Evolutionary conservation across 2,329 filamentous ascomycete species (phyloP), one percentile per base, ranked within the genome.

Genomic region (Daldinia sp.): DNA sequence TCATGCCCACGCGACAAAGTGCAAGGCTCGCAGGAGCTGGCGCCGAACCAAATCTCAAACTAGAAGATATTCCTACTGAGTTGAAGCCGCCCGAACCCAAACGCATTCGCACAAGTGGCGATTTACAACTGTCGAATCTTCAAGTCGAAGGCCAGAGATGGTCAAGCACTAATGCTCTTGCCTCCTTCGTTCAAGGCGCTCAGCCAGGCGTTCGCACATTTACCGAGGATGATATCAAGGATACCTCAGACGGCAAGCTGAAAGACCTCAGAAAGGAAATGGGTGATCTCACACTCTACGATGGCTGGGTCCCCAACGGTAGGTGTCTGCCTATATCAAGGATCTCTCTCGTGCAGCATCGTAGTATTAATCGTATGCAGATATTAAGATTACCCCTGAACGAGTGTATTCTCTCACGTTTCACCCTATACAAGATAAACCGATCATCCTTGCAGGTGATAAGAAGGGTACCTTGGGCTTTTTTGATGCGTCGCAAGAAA

Each of bases 401-500:
- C 84, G 95, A 60, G 87, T 97, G 13, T 99, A 98, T 76, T 87
- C 92, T 0, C 89, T 98, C 74, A 90, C 91, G 0, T 95, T 99
- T 73, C 96, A 99, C 75, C 96, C 96, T 0, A 94, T 90, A 0
- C 85, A 90, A 65, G 89, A 94, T 2, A 98, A 98, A 75, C 90
- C 94, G 0, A 84, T 99, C 2, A 87, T 98, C 1, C 97, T 99
- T 77, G 95, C 95, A 0, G 95, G 95, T 10, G 96, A 99, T 76
- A 99, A 99, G 78, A 87, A 97, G 72, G 95, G 96, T 0, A 92
- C 93, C 26, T 85, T 98, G 65, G 96, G 96, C 0, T 88, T 99
- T 0, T 95, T 98, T 61, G 95, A 99, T 77, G 94, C 91, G 1
- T 94, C 92, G 0, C 93, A 97, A 72, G 86, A 87, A 2, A 82